Conservation (phyloP, 495 filamentous ascomycete species). For the Rhypophila decipiens region DNA sequence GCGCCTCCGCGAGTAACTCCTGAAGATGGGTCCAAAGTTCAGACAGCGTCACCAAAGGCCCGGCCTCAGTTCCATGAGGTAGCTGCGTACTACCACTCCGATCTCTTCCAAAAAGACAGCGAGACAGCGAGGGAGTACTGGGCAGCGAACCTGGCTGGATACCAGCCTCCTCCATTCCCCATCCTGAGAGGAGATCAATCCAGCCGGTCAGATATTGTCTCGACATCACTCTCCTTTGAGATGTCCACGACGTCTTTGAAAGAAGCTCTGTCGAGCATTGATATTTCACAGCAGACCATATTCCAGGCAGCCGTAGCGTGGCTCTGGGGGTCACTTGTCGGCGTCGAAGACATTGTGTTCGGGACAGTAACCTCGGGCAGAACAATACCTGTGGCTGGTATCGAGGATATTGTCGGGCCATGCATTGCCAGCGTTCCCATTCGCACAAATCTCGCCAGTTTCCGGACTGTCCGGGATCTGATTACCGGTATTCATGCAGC, state of each 20-base stretch:
- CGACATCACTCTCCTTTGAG: slow-evolving; percentile 14
- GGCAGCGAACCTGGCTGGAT: slow-evolving; percentile 44
- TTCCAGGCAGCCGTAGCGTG: slow-evolving; percentile 66
- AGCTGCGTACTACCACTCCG: slow-evolving; percentile 31
- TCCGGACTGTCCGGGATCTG: slow-evolving; percentile 48
- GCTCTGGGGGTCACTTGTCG: slow-evolving; percentile 55
- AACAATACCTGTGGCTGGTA: slow-evolving; percentile 54
- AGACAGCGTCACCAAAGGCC: slow-evolving; percentile 2
- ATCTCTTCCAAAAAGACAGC: slow-evolving; percentile 7
- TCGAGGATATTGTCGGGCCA: slow-evolving; percentile 68
- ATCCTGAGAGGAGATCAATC: slow-evolving; percentile 24
- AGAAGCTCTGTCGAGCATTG: slow-evolving; percentile 6
- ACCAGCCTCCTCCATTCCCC: slow-evolving; percentile 34
- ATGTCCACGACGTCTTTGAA: slow-evolving; percentile 11
- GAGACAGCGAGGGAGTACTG: slow-evolving; percentile 46
- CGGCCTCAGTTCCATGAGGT: slow-evolving; percentile 50
- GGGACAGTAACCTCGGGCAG: slow-evolving; percentile 73
- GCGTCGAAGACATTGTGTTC: slow-evolving; percentile 61
- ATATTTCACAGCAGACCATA: slow-evolving; percentile 49
- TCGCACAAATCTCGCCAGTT: slow-evolving; percentile 45
- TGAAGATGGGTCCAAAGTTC: too few relatives aligned
- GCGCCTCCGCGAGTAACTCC: too few relatives aligned
- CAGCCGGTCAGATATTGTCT: slow-evolving; percentile 5
- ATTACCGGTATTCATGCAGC: slow-evolving; percentile 51
- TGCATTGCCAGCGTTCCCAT: slow-evolving; percentile 65